A percentile compares a stretch with the other conserved stretches of the same genome.
Conservation (phyloP, 108 stramenopile species). For the Fragilaria crotonensis region DNA sequence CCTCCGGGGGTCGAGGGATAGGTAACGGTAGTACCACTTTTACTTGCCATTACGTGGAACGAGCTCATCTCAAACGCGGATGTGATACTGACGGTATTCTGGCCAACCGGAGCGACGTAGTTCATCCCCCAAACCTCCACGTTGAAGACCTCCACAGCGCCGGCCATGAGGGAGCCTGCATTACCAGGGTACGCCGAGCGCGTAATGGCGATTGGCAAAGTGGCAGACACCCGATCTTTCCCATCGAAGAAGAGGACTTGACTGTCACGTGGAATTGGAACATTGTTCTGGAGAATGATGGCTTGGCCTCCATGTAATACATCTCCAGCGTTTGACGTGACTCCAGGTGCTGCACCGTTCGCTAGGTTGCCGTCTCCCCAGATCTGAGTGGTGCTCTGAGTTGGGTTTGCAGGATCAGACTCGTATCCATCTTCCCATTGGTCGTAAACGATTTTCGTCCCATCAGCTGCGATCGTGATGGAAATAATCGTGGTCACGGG, state of each 20-base stretch:
- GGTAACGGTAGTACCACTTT: no score
- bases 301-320: conserved; percentile 9
- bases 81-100: no score
- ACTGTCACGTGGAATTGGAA: conserved; percentile 1
- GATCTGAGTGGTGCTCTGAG: conserved; percentile 7
- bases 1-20: no score
- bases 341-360: conserved; percentile 16
- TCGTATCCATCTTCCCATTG: conserved; percentile 14
- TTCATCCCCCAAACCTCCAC: not conserved
- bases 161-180: conserved; percentile 18
- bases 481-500: conserved; percentile 6
- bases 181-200: conserved; percentile 13
- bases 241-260: conserved; percentile 8
- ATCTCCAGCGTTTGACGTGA: conserved; percentile 3
- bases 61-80: no score
- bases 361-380: conserved; percentile 22
- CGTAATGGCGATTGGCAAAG: conserved; percentile 24
- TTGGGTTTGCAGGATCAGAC: not conserved
- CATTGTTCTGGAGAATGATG: conserved; percentile 15
- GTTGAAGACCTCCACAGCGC: conserved; percentile 16
- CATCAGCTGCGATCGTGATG: conserved; percentile 7
- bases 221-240: conserved; percentile 12
- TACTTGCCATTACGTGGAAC: no score
- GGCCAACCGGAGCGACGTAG: not conserved
- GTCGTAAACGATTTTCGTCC: conserved; percentile 11